Base-by-base conservation (phyloP, 2,329 filamentous ascomycete genomes). In the Fusarium anguioides region DNA sequence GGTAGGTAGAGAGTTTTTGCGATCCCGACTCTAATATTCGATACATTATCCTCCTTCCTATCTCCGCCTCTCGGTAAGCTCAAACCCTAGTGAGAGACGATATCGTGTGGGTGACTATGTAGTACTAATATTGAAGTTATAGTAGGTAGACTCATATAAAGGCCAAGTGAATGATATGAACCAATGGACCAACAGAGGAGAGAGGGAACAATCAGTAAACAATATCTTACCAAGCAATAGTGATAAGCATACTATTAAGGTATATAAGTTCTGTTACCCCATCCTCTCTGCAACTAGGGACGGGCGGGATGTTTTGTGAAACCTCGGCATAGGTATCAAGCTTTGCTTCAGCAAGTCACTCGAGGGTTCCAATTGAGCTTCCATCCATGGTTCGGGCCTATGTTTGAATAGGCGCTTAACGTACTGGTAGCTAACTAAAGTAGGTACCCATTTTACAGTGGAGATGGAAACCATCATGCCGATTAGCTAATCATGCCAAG, bases 191-290 rank as follows among this genome's bases (percentile, higher is more conserved):
- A 50, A 20, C 18, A 29, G 24, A 42, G 24, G 40, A 42, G 24
- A 42, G 21, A 26, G 17, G 23, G 27, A 41, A 51, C n/a, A 26
- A 47, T 10, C 23, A 35, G 17, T 35, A 26, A 14, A 47, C 20
- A 40, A 29, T 21, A 33, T 26, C 17, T 47, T 21, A 14, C 40
- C 47, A 21, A 17, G 23, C 18, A 36, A 58, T 58, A 59, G 31
- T 52, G 39, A 44, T 60, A 60, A 60, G 57, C 57, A 60, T 60
- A 60, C 35, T 27, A 39, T 60, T 60, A 52, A 60, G 36, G 57
- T 44, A 52, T 44, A 52, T 60, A 31, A 33, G 23, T 18, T 56
- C 23, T 51, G 36, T 20, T 39, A 37, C 44, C 33, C 51, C 44
- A 39, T 54, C 51, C 50, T 50, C 20, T 37, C 51, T 48, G 44